Conservation (phyloP, 1,284 basidiomycete genomes). For the Ceratobasidium sp. region DNA sequence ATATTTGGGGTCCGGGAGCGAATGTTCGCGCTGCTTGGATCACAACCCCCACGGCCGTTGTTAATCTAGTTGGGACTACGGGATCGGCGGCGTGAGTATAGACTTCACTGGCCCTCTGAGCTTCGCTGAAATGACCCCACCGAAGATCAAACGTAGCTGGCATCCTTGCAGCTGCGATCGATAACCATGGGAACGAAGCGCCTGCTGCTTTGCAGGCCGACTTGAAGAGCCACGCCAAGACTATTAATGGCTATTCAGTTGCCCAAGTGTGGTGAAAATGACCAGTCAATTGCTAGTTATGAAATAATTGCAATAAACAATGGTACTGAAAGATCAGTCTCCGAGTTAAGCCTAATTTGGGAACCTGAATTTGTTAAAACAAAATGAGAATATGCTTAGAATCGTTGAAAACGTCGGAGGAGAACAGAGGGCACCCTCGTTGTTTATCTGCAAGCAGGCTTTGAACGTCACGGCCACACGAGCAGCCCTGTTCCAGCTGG, state of each 20-base stretch:
- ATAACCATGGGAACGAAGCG: conserved; percentile 28
- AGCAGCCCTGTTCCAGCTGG: too few species aligned
- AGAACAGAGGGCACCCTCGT: too few species aligned
- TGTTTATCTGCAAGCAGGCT: too few species aligned
- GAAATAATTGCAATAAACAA: too few species aligned
- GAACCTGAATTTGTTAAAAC: too few species aligned
- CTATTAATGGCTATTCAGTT: not conserved
- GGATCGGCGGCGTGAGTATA: conserved; percentile 11
- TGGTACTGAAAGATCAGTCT: too few species aligned
- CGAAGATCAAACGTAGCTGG: conserved; percentile 22
- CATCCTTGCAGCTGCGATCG: conserved; percentile 14
- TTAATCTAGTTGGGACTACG: conserved; percentile 13
- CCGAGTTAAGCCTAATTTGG: too few species aligned
- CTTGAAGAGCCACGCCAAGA: conserved; percentile 40
- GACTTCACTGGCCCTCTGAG: not conserved
- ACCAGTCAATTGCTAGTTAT: too few species aligned
- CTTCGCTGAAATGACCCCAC: too few species aligned
- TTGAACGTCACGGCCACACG: too few species aligned
- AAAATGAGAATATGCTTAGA: too few species aligned
- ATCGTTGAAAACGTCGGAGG: too few species aligned
- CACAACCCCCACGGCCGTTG: not conserved
- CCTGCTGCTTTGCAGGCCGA: conserved; percentile 26
- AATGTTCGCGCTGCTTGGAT: conserved; percentile 35
- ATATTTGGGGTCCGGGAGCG: conserved; percentile 35
- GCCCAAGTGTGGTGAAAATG: conserved; percentile 21